A percentile compares a stretch with the other conserved stretches of the same genome.
Conservation (phyloP, 257 asterid species). For the Plantago ovata region DNA sequence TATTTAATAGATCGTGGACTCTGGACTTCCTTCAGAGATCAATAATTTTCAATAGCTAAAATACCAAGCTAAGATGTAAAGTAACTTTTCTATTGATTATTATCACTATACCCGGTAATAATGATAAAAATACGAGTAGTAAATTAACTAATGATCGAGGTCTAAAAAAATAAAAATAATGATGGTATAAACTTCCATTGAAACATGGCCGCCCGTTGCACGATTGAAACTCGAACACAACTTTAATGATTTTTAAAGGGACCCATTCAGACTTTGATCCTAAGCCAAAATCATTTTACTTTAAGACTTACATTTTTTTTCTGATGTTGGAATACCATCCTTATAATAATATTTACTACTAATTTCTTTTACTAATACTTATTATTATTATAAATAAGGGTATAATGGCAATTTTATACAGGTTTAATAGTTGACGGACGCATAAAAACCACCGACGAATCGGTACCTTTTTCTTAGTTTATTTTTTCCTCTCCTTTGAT, state of each 20-base stretch:
- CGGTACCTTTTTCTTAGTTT: slow-evolving; percentile 11
- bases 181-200: too few species aligned
- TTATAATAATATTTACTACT: neutral
- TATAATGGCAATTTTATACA: neutral
- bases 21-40: too few species aligned
- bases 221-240: slow-evolving; percentile 24
- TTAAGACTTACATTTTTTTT: slow-evolving; percentile 34
- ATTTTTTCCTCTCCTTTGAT: too few species aligned
- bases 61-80: too few species aligned
- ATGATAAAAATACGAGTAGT: too few species aligned
- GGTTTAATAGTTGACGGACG: slow-evolving; percentile 28
- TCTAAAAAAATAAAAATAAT: too few species aligned
- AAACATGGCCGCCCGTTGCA: slow-evolving; percentile 25
- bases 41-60: too few species aligned
- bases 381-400: too few species aligned
- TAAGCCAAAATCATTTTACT: slow-evolving; percentile 64
- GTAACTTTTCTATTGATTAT: too few species aligned
- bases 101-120: too few species aligned
- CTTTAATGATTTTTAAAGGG: slow-evolving; percentile 50
- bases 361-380: neutral
- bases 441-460: slow-evolving; percentile 40
- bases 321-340: slow-evolving; percentile 24
- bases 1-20: too few species aligned
- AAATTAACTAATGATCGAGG: too few species aligned
- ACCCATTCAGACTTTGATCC: slow-evolving; percentile 56